Evolutionary conservation across 2,329 filamentous ascomycete species (phyloP).

Genomic region (Neodidymelliopsis sp.): DNA sequence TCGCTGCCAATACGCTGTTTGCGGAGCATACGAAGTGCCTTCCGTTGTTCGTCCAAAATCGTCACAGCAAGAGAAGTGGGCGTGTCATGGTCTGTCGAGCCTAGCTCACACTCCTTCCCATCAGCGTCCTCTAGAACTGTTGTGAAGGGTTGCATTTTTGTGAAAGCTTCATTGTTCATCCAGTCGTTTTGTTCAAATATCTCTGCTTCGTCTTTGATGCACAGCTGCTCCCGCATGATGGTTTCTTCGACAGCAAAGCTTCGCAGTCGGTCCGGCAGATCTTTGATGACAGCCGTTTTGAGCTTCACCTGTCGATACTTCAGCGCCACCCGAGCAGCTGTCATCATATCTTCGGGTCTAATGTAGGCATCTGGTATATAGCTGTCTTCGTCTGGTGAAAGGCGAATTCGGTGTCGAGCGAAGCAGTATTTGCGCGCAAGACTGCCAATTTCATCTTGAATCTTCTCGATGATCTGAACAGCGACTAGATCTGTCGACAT

Average conservation of each 20-base stretch:
- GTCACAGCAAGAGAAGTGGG: conserved; percentile 8
- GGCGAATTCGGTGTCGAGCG: neutral
- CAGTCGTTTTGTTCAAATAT: conserved; percentile 9
- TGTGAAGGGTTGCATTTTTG: neutral
- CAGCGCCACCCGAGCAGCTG: neutral
- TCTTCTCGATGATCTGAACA: neutral
- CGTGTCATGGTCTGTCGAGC: neutral
- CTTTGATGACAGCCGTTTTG: neutral
- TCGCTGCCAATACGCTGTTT: conserved; percentile 13
- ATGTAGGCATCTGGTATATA: conserved; percentile 3
- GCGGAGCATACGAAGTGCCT: conserved; percentile 16
- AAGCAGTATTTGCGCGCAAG: conserved; percentile 18
- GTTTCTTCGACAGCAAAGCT: neutral
- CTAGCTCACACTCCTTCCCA: neutral
- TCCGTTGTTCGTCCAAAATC: conserved; percentile 24
- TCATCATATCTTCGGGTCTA: neutral
- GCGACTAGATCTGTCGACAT: neutral
- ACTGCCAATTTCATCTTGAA: conserved; percentile 3
- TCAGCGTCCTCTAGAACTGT: neutral
- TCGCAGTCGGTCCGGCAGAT: conserved; percentile 3
- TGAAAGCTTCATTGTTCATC: conserved; percentile 9
- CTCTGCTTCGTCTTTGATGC: neutral
- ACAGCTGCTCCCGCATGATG: neutral
- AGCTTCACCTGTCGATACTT: neutral
- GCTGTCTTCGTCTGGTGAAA: neutral